Evolutionary conservation across 1,284 basidiomycete genomes (phyloP).

Genomic region (Cystobasidium pallidum): DNA sequence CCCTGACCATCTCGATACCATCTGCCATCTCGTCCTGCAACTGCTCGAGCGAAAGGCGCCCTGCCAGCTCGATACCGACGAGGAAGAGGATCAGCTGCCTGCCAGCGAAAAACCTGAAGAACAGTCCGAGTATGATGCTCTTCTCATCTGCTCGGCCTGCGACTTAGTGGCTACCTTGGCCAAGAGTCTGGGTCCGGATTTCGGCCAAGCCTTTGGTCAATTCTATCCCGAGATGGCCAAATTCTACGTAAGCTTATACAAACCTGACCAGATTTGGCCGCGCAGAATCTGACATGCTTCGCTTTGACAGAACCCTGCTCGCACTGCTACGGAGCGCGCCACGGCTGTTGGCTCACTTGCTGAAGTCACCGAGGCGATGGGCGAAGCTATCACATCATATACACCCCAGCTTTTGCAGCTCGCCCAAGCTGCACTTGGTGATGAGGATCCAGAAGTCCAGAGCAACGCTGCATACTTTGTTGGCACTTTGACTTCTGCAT

Average conservation of each 20-base stretch:
- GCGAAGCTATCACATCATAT: slow-evolving; percentile 76
- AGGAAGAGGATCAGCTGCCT: slow-evolving; percentile 74
- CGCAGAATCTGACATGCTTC: slow-evolving; percentile 10
- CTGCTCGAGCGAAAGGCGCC: slow-evolving; percentile 89
- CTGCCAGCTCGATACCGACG: slow-evolving; percentile 95
- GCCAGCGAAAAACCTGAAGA: slow-evolving; percentile 67
- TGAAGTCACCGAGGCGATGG: slow-evolving; percentile 93
- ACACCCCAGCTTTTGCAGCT: slow-evolving; percentile 78
- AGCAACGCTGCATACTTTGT: slow-evolving; percentile 95
- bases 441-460: slow-evolving; percentile 86
- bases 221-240: slow-evolving; percentile 90
- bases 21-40: slow-evolving; percentile 77
- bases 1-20: slow-evolving; percentile 70
- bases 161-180: slow-evolving; percentile 93
- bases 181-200: slow-evolving; percentile 80
- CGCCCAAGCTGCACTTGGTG: slow-evolving; percentile 79
- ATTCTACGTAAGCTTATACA: slow-evolving; percentile 81
- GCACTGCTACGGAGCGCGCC: slow-evolving; percentile 87
- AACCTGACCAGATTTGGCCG: no score
- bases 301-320: slow-evolving; percentile 69
- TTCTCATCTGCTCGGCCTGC: slow-evolving; percentile 88
- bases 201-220: slow-evolving; percentile 76
- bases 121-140: slow-evolving; percentile 94
- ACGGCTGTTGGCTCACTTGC: slow-evolving; percentile 92
- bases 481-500: slow-evolving; percentile 89